Evolutionary conservation across 345 rosid species (phyloP), one percentile per base, ranked within the genome.

Genomic region (Firmiana major): DNA sequence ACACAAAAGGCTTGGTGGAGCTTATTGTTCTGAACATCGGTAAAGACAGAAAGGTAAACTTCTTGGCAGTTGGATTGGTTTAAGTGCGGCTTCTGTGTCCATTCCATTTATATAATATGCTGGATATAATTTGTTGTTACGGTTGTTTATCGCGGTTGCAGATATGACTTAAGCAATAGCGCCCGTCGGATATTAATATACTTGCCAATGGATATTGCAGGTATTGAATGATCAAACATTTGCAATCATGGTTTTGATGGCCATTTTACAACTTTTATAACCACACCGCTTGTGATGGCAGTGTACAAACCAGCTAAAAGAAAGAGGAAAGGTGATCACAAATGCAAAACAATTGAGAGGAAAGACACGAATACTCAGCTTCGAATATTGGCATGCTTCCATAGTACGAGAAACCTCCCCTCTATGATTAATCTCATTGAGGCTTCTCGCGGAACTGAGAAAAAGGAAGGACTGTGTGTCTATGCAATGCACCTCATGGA

Each of bases 21-120:
- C 92, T 92, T 57, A 91, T 91, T 43, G 94, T 92, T 72, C 92
- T 92, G 62, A 92, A 92, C 86, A 92, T 92, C 40, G 97, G 94
- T 10, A 92, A 87, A 86, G 97, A 92, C 71, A 79, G 92, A 82
- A 87, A 87, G 93, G 97, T 92, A 77, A 3, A 31, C 34, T 31
- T 31, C 34, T 31, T 31, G 34, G 34, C 34, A 31, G 34, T 31
- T 31, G 34, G 34, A 31, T 31, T 31, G 34, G 34, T 31, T 3
- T 31, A 2, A 31, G 34, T 31, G 34, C 3, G 34, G 3, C 34
- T 31, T 24, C n/a, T n/a, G n/a, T n/a, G n/a, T n/a, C n/a, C n/a
- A n/a, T n/a, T n/a, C n/a, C n/a, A n/a, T n/a, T n/a, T n/a, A n/a
- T n/a, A n/a, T n/a, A n/a, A n/a, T n/a, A n/a, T n/a, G n/a, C n/a